Evolutionary conservation across 768 basidiomycete species (phyloP), one percentile per base, ranked within the genome.

Genomic region (Rhodotorula graminis): DNA sequence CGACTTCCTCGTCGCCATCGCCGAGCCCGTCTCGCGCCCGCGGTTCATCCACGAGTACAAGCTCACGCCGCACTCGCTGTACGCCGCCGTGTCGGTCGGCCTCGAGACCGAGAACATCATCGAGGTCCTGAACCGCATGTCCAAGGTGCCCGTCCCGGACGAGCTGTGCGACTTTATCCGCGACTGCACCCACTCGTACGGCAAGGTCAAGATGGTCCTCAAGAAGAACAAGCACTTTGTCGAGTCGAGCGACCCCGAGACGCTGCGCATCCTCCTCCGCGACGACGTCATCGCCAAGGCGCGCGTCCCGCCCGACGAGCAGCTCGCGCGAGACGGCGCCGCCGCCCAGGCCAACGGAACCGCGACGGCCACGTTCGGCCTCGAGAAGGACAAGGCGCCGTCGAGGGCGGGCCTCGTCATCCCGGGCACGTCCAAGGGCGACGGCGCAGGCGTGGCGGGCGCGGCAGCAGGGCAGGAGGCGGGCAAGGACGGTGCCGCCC

Each of bases 11-110:
- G 92, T 95, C 57, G 95, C 96, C 52, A 98, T 99, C 62, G 92
- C 92, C 78, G 96, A 99, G 82, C 96, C 96, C 77, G 93, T 98
- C 79, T 97, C 93, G 85, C 95, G 95, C 84, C 96, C 96, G 64
- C 89, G 92, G 61, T 93, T 95, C 83, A 94, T 98, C 74, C 95
- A 99, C 83, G 96, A 98, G 84, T 99, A 98, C 85, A 93, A 95
- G 83, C 87, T 99, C 80, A 98, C 95, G 69, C 90, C 93, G 58
- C 96, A 98, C 82, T 98, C 95, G 27, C 84, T 99, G 25, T 98
- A 99, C 81, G 96, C 96, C 71, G 96, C 96, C 62, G 95, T 99
- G 73, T 97, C 95, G 23, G 96, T 99, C 71, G 96, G 96, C 42
- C 84, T 99, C 42, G 92, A 98, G 80, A 98, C 96, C 16, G 90